Evolutionary conservation across 2,329 filamentous ascomycete species (phyloP).

Genomic region (Cercospora sp.): DNA sequence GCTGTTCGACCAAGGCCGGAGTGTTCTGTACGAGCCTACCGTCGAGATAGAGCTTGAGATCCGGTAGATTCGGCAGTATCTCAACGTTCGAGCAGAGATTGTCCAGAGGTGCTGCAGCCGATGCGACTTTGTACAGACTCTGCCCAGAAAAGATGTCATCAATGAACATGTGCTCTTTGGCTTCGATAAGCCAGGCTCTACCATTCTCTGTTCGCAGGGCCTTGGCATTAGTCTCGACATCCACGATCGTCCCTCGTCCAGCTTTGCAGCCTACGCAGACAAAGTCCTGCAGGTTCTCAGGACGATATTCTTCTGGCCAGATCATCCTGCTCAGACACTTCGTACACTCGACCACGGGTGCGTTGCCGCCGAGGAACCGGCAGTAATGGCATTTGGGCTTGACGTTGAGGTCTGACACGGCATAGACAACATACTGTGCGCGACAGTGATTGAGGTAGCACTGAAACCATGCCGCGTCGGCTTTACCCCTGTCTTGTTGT

Average conservation of each 20-base stretch:
- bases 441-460: slow-evolving; percentile 12
- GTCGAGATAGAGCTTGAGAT: not conserved
- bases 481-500: not conserved
- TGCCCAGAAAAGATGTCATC: not conserved
- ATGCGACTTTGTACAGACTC: slow-evolving; percentile 2
- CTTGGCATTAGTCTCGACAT: slow-evolving; percentile 13
- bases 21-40: slow-evolving; percentile 13
- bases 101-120: not conserved
- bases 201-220: slow-evolving; percentile 13
- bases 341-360: slow-evolving; percentile 15
- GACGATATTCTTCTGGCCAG: slow-evolving; percentile 21
- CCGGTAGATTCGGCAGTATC: slow-evolving; percentile 1
- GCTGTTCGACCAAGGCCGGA: not conserved
- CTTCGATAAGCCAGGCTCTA: slow-evolving; percentile 11
- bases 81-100: slow-evolving; percentile 11
- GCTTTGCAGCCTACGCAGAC: slow-evolving; percentile 15
- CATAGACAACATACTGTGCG: slow-evolving; percentile 19
- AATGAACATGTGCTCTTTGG: slow-evolving; percentile 9
- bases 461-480: slow-evolving; percentile 13
- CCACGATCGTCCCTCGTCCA: slow-evolving; percentile 5
- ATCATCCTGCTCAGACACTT: slow-evolving; percentile 16
- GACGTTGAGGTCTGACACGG: slow-evolving; percentile 16
- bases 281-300: not conserved
- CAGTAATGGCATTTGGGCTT: slow-evolving; percentile 23
- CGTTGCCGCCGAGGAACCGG: not conserved